phyloP scores from a whole-genome alignment of 306 rosid genomes.

The Vigna reflexopilosa region DNA sequence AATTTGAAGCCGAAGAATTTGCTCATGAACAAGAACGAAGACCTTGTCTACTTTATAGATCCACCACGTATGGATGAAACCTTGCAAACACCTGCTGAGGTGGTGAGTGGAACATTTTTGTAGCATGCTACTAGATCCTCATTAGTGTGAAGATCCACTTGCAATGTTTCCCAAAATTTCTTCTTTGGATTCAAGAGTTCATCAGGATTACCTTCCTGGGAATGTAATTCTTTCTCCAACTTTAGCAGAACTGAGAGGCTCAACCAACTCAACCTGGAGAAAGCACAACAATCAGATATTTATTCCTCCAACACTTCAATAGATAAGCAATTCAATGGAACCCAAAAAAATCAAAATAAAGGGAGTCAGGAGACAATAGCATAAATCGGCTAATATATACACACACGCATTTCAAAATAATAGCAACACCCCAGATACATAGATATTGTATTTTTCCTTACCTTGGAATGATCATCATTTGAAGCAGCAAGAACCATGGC shows the following conservation, averaged over 20 bases:
- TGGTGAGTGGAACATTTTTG: constrained; percentile 76
- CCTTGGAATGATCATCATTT: constrained; percentile 68
- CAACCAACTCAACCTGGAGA: constrained; percentile 83
- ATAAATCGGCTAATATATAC: not conserved
- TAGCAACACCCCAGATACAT: constrained; percentile 53
- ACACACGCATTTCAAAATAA: not conserved
- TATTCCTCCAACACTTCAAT: constrained; percentile 12
- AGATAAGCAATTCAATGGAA: not conserved
- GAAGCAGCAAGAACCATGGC: constrained; percentile 99
- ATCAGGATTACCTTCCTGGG: constrained; percentile 84
- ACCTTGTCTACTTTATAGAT: constrained; percentile 60
- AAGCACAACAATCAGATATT: constrained; percentile 17
- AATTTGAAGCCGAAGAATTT: too few species aligned
- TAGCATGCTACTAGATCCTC: constrained; percentile 72
- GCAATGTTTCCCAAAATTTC: constrained; percentile 93
- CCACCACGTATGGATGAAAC: constrained; percentile 70
- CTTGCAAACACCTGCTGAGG: constrained; percentile 86
- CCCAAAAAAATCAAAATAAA: not conserved
- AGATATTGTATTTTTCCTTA: constrained; percentile 42
- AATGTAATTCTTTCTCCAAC: constrained; percentile 81
- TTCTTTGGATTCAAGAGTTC: constrained; percentile 86
- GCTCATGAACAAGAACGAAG: too few species aligned
- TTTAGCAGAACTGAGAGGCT: constrained; percentile 73
- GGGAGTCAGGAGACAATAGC: not conserved
- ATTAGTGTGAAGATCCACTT: constrained; percentile 70